Evolutionary conservation across 1,284 basidiomycete species (phyloP), one percentile per base, ranked within the genome.

Genomic region (Inonotus obliquus): DNA sequence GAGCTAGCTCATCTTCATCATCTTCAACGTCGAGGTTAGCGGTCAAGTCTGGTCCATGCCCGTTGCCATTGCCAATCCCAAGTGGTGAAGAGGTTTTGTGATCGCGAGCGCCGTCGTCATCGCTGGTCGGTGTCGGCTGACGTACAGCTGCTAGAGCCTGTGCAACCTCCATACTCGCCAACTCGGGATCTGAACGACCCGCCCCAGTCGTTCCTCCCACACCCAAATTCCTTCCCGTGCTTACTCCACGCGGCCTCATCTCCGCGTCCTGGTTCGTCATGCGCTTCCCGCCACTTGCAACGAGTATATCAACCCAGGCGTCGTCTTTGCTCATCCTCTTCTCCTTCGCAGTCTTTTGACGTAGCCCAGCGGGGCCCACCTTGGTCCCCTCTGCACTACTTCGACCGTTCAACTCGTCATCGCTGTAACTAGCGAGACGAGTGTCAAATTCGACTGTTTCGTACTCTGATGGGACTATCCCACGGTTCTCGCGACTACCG

Each of bases 221-320:
- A 17, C 51, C 38, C 19, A 37, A 25, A 35, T n/a, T 27, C 21
- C 65, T 65, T 23, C 17, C 38, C 2, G 67, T 51, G 52, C 54
- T 19, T 21, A 23, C 45, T 57, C 63, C 63, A 45, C 60, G 54
- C 14, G 58, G 62, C 5, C 74, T 77, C 54, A 79, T 71, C 60
- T 77, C 76, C 11, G 72, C 78, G 59, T 88, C 85, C 71, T 90
- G 87, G 6, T 80, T 79, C 1, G 73, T 79, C 74, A 91, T 78
- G 51, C 86, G 73, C 47, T 86, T 74, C 21, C 73, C 75, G 63
- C 82, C 84, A 52, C 79, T 84, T 48, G 86, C 87, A 10, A 94
- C 89, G 4, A 94, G 76, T 49, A 94, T 94, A 74, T 94, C 92
- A 64, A 91, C 87, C 87, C 89, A 91, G 1, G 86, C 86, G 69